Percentiles rank a stretch among this genome's conserved stretches.
phyloP scores from a whole-genome alignment of 345 rosid genomes.

The Salix dunnii region DNA sequence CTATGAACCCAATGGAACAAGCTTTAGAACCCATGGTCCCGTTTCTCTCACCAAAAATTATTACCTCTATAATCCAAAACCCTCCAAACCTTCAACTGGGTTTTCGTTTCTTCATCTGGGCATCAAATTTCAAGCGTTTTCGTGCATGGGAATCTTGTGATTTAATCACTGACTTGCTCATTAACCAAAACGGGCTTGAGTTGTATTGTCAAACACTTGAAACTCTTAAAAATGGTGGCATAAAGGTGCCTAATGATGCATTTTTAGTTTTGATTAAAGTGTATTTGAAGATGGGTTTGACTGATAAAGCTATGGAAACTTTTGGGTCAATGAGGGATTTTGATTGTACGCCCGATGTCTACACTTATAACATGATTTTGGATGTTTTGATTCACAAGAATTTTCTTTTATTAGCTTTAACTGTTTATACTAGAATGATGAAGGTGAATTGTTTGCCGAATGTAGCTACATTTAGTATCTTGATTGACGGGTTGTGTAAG shows the following conservation, averaged over 20 bases:
- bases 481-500: conserved; percentile 63
- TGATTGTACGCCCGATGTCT: conserved; percentile 62
- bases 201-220: conserved; percentile 59
- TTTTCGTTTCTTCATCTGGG: conserved; percentile 85
- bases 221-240: conserved; percentile 40
- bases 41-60: conserved; percentile 39
- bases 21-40: conserved; percentile 60
- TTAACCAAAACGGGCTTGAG: conserved; percentile 42
- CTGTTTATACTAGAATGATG: conserved; percentile 63
- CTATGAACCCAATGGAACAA: conserved; percentile 54
- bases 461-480: conserved; percentile 47
- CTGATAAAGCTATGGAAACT: conserved; percentile 66
- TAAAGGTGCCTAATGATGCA: conserved; percentile 39
- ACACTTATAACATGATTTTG: conserved; percentile 53
- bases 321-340: conserved; percentile 72
- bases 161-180: conserved; percentile 42
- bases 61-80: conserved; percentile 45
- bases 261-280: conserved; percentile 56
- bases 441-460: conserved; percentile 57
- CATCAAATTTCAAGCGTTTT: conserved; percentile 48
- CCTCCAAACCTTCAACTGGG: conserved; percentile 42
- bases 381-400: conserved; percentile 38
- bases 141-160: conserved; percentile 31
- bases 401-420: conserved; percentile 49
- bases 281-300: conserved; percentile 49